phyloP scores from a whole-genome alignment of 257 asterid species.

The Solanum megistacrolobum region DNA sequence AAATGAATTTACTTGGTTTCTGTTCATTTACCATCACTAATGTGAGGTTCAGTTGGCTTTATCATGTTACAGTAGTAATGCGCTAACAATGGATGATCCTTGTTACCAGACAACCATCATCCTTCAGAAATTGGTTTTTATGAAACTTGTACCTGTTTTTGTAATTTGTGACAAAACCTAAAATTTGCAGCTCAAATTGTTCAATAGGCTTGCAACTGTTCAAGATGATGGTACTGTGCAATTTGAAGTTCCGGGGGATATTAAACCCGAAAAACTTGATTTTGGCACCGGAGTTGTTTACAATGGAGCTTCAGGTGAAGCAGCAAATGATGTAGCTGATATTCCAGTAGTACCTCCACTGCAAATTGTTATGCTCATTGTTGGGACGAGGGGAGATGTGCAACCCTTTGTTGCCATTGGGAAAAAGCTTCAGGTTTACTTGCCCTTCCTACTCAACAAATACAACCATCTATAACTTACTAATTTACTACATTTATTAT shows the following conservation, averaged over 20 bases:
- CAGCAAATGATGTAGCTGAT: conserved; percentile 19
- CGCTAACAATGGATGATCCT: not conserved
- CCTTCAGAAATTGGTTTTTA: not conserved
- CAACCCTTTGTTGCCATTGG: conserved; percentile 91
- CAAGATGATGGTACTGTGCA: conserved; percentile 72
- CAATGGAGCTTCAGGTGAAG: conserved; percentile 24
- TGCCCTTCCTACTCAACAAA: not conserved
- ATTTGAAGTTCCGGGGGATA: conserved; percentile 60
- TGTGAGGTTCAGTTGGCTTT: not conserved
- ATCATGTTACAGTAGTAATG: not conserved
- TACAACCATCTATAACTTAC: not conserved
- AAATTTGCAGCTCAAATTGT: conserved; percentile 48
- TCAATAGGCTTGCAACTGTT: conserved; percentile 46
- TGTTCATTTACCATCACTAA: not conserved
- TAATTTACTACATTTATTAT: not conserved
- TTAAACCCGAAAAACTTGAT: conserved; percentile 35
- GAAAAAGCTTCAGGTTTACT: conserved; percentile 60
- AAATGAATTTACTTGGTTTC: not conserved
- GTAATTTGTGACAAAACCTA: not conserved
- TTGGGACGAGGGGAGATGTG: conserved; percentile 91
- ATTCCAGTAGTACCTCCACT: conserved; percentile 45
- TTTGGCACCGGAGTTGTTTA: conserved; percentile 30
- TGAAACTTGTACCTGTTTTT: not conserved
- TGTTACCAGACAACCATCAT: not conserved
- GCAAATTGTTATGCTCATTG: conserved; percentile 82